A percentile compares a stretch with the other conserved stretches of the same genome.
phyloP scores from a whole-genome alignment of 106 monocot species.

The Ottelia alismoides region DNA sequence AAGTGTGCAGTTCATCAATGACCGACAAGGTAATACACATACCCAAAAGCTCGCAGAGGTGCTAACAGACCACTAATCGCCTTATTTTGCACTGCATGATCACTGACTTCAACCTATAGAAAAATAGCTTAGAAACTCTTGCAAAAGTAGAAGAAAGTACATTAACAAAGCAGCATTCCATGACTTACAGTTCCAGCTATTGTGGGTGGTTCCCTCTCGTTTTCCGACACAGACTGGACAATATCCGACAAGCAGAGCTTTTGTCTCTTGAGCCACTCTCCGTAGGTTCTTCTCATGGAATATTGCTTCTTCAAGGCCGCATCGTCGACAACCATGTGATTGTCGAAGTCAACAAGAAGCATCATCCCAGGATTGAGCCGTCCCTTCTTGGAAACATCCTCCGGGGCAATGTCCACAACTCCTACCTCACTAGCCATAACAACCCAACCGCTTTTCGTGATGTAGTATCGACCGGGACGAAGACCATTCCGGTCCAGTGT shows the following conservation, averaged over 20 bases:
- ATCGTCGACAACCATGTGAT: conserved; percentile 86
- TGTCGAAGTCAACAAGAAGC: conserved; percentile 87
- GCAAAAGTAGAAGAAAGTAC: conserved; percentile 12
- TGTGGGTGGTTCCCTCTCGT: conserved; percentile 32
- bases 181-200: conserved; percentile 54
- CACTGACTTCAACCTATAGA: background rate
- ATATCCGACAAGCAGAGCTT: conserved; percentile 66
- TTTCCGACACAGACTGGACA: conserved; percentile 55
- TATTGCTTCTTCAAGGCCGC: conserved; percentile 74
- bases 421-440: conserved; percentile 98
- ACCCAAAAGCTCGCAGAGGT: conserved; percentile 93
- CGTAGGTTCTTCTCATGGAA: conserved; percentile 69
- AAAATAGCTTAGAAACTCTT: background rate
- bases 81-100: conserved; percentile 7
- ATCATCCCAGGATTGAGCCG: conserved; percentile 97
- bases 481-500: conserved; percentile 90
- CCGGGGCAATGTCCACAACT: conserved; percentile 75
- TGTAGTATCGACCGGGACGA: conserved; percentile 84
- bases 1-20: too few species aligned
- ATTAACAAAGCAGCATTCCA: too few species aligned
- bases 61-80: conserved; percentile 59
- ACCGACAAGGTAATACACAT: conserved; percentile 3
- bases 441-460: conserved; percentile 73
- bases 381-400: conserved; percentile 74
- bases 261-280: conserved; percentile 81